These are phyloP conservation scores for Ocimum tenuiflorum DNA, from an alignment of 257 asterid genomes.

Conservation along the genomic window DNA sequence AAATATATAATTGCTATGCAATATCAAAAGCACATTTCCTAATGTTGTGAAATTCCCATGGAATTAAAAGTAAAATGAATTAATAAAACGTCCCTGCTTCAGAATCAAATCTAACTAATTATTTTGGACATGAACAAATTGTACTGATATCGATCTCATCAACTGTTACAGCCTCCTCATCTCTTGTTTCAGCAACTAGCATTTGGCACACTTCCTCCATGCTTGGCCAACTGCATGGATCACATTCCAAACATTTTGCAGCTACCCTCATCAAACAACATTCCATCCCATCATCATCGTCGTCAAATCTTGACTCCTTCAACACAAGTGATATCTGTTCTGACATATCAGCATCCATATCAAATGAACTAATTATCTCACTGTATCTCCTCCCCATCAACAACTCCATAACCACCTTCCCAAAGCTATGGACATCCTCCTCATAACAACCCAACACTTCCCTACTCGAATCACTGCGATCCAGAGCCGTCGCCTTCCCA, in stretches of 20 bases:
- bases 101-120: too few species aligned
- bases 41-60: too few species aligned
- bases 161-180: background rate
- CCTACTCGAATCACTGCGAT: background rate
- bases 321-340: background rate
- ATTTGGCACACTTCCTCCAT: constrained; percentile 19
- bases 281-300: background rate
- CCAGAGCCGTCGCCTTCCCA: background rate
- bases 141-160: background rate
- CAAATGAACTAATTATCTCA: background rate
- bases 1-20: too few species aligned
- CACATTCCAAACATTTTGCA: constrained; percentile 9
- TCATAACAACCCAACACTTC: background rate
- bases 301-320: background rate
- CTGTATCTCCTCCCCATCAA: constrained; percentile 13
- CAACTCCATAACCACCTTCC: constrained; percentile 25
- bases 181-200: background rate
- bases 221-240: constrained; percentile 16
- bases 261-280: constrained; percentile 13
- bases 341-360: constrained; percentile 5
- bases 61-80: too few species aligned
- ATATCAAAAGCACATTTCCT: too few species aligned
- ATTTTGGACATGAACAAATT: too few species aligned
- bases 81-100: too few species aligned
- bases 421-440: constrained; percentile 10